phyloP scores from a whole-genome alignment of 768 basidiomycete species.

The Phanerochaete sordida region DNA sequence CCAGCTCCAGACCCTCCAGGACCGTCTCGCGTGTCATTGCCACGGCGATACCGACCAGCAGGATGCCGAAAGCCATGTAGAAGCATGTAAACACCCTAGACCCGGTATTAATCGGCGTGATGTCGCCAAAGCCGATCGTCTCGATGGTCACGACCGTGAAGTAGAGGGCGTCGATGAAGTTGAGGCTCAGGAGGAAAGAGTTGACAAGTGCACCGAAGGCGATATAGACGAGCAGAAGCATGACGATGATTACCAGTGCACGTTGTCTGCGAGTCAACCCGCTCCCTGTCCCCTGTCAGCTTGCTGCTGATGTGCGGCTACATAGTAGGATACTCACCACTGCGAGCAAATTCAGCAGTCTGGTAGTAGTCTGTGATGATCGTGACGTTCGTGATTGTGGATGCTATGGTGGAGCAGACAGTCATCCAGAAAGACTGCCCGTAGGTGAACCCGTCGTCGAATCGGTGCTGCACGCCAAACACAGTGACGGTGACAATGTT shows the following conservation, averaged over 20 bases:
- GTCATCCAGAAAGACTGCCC: constrained; percentile 72
- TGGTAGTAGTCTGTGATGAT: constrained; percentile 57
- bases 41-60: constrained; percentile 55
- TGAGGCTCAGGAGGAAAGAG: constrained; percentile 47
- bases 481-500: constrained; percentile 55
- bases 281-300: constrained; percentile 46
- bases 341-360: constrained; percentile 59
- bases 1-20: constrained; percentile 68
- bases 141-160: constrained; percentile 74
- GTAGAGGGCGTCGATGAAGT: constrained; percentile 75
- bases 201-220: constrained; percentile 67
- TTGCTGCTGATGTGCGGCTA: neutral
- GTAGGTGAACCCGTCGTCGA: constrained; percentile 66
- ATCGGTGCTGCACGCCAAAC: constrained; percentile 62
- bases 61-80: constrained; percentile 57
- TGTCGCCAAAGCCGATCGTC: constrained; percentile 72
- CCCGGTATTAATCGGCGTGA: constrained; percentile 46
- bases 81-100: constrained; percentile 57
- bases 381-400: constrained; percentile 62
- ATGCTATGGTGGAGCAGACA: constrained; percentile 67
- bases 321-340: constrained; percentile 41
- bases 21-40: constrained; percentile 66
- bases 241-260: constrained; percentile 74
- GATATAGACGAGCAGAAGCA: constrained; percentile 68
- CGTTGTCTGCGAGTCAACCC: constrained; percentile 81